phyloP scores from a whole-genome alignment of 2,329 filamentous ascomycete genomes.

The Aureobasidium pullulans region DNA sequence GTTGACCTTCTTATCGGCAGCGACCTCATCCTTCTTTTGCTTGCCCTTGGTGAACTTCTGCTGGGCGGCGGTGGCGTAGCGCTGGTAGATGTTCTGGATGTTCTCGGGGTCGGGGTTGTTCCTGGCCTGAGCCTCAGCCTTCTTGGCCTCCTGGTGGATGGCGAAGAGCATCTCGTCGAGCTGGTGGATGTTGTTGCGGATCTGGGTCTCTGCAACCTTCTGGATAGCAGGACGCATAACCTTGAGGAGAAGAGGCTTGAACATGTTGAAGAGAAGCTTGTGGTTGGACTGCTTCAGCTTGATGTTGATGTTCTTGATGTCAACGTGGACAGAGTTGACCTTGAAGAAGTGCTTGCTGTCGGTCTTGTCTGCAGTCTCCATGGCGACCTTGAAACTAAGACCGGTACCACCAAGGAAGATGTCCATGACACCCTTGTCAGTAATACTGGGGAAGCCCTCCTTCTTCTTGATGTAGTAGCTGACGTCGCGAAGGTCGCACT shows the following conservation, averaged over 20 bases:
- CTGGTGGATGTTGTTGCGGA: slow-evolving; percentile 73
- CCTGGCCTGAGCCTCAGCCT: slow-evolving; percentile 57
- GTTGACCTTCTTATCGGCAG: slow-evolving; percentile 67
- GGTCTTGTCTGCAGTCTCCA: slow-evolving; percentile 69
- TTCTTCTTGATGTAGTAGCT: slow-evolving; percentile 95
- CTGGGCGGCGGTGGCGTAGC: slow-evolving; percentile 71
- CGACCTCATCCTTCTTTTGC: slow-evolving; percentile 59
- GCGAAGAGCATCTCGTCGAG: slow-evolving; percentile 66
- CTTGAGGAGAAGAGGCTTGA: slow-evolving; percentile 82
- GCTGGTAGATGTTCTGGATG: slow-evolving; percentile 74
- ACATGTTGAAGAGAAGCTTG: slow-evolving; percentile 78
- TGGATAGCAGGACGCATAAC: slow-evolving; percentile 76
- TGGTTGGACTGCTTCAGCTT: slow-evolving; percentile 93
- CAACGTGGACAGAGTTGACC: slow-evolving; percentile 78
- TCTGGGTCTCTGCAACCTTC: slow-evolving; percentile 81
- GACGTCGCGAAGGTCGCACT: slow-evolving; percentile 83
- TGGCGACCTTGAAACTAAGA: slow-evolving; percentile 83
- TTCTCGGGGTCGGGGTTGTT: slow-evolving; percentile 61
- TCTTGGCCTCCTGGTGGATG: slow-evolving; percentile 76
- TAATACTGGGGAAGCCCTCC: slow-evolving; percentile 81
- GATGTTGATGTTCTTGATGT: slow-evolving; percentile 73
- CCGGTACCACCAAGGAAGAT: slow-evolving; percentile 81
- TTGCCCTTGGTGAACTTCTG: slow-evolving; percentile 67
- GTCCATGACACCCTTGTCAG: slow-evolving; percentile 81
- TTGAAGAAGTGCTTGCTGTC: slow-evolving; percentile 87